Evolutionary conservation across 352 stramenopile genomes (phyloP).

Genomic region (Hyaloperonospora brassicae): DNA sequence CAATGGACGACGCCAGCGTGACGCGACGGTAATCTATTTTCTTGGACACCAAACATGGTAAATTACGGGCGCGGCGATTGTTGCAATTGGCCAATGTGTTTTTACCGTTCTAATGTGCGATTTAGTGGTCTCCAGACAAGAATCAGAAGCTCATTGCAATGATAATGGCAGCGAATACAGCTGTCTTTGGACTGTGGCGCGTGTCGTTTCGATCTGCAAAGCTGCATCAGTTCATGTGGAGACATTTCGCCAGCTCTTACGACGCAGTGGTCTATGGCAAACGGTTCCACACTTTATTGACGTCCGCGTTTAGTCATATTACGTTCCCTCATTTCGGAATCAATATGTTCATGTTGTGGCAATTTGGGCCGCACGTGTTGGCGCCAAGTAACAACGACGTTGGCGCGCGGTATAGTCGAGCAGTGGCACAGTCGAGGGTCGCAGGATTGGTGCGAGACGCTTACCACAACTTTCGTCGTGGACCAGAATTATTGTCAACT

Average conservation of each 20-base stretch:
- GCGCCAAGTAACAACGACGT: slow-evolving; percentile 36
- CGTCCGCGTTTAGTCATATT: slow-evolving; percentile 78
- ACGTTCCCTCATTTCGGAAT: slow-evolving; percentile 72
- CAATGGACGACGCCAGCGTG: slow-evolving; percentile 14
- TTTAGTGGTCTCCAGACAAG: slow-evolving; percentile 47
- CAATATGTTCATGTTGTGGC: slow-evolving; percentile 88
- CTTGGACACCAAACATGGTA: not conserved
- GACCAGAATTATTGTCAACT: slow-evolving; percentile 36
- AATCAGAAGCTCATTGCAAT: slow-evolving; percentile 53
- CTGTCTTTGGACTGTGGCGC: slow-evolving; percentile 69
- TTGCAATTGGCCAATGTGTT: not conserved
- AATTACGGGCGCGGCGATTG: too few relatives aligned
- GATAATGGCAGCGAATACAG: slow-evolving; percentile 60
- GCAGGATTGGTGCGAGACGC: slow-evolving; percentile 34
- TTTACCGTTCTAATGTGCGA: not conserved
- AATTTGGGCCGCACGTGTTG: slow-evolving; percentile 69
- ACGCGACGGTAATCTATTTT: slow-evolving; percentile 18
- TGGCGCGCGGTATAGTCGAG: slow-evolving; percentile 44
- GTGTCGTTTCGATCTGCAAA: slow-evolving; percentile 38
- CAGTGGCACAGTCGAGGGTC: slow-evolving; percentile 39
- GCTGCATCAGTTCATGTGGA: slow-evolving; percentile 73
- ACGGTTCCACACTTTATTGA: slow-evolving; percentile 66
- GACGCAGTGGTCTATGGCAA: slow-evolving; percentile 54
- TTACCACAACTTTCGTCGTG: slow-evolving; percentile 21
- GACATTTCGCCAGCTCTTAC: slow-evolving; percentile 79